phyloP scores from a whole-genome alignment of 2,329 filamentous ascomycete genomes.

The Colletotrichum sp. region DNA sequence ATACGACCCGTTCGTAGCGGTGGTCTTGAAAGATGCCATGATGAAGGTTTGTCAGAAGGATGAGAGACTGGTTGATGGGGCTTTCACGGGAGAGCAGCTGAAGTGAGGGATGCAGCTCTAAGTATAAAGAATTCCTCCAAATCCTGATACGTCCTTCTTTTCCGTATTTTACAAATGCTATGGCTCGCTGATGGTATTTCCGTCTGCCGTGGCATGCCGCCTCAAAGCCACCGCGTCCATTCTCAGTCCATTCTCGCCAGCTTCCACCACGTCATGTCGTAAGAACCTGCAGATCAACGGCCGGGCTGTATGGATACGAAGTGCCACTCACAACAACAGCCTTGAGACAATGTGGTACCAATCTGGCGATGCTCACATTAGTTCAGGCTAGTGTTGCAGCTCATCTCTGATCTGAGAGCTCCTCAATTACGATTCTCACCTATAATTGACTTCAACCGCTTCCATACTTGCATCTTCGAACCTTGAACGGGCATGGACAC shows the following conservation, averaged over 20 bases:
- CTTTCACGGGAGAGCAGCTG: not conserved
- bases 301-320: not conserved
- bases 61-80: not conserved
- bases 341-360: not conserved
- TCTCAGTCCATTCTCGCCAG: not conserved
- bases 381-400: not conserved
- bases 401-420: not conserved
- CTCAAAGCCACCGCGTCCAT: not conserved
- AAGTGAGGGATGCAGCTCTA: not conserved
- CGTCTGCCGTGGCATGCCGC: not conserved
- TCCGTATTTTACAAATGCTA: not conserved
- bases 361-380: not conserved
- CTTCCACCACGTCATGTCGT: not conserved
- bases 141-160: not conserved
- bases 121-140: not conserved
- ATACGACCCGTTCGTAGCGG: not conserved
- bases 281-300: not conserved
- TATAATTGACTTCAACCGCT: accelerated
- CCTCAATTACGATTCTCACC: not conserved
- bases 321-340: not conserved
- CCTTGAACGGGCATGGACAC: not conserved
- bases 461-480: not conserved
- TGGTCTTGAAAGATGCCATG: not conserved
- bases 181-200: not conserved
- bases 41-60: not conserved